These are phyloP conservation scores for Echites panduratus DNA, from an alignment of 257 asterid genomes.

Conservation along the genomic window DNA sequence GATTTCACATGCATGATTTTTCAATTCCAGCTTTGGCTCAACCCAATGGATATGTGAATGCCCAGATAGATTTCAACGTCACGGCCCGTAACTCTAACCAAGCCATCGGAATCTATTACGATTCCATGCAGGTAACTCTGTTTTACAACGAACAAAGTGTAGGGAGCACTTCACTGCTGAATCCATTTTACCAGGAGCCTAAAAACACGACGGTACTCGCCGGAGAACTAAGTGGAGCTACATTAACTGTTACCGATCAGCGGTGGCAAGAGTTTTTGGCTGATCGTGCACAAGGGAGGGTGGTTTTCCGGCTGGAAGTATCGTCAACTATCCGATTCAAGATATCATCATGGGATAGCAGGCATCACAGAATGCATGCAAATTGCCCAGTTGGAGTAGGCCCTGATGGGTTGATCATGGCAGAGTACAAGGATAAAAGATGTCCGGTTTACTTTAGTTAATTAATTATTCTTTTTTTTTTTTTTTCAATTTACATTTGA, in stretches of 20 bases:
- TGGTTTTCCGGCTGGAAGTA: slow-evolving; percentile 51
- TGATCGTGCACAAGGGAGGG: slow-evolving; percentile 43
- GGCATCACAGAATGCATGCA: slow-evolving; percentile 70
- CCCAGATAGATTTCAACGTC: slow-evolving; percentile 48
- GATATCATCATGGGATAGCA: slow-evolving; percentile 72
- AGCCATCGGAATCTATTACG: slow-evolving; percentile 56
- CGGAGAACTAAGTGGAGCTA: slow-evolving; percentile 47
- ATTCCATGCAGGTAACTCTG: slow-evolving; percentile 40
- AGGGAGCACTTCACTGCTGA: slow-evolving; percentile 33
- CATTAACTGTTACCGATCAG: slow-evolving; percentile 33
- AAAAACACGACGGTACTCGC: slow-evolving; percentile 55
- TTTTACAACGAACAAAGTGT: slow-evolving; percentile 42
- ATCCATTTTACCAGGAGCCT: slow-evolving; percentile 64
- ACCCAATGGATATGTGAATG: slow-evolving; percentile 31
- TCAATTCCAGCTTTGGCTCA: slow-evolving; percentile 47
- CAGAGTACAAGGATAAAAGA: slow-evolving; percentile 36
- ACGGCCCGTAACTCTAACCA: slow-evolving; percentile 66
- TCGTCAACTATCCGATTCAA: slow-evolving; percentile 57
- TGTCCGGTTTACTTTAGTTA: slow-evolving; percentile 74
- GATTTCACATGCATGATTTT: slow-evolving; percentile 54
- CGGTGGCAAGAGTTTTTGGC: slow-evolving; percentile 50
- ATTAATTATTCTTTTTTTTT: slow-evolving; percentile 2
- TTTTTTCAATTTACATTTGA: neutral
- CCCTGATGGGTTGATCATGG: slow-evolving; percentile 60
- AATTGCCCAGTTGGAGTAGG: slow-evolving; percentile 76